A percentile compares a stretch with the other conserved stretches of the same genome.
Evolutionary conservation across 805 yeast species (phyloP).

Genomic region (Ascoidea tarda): DNA sequence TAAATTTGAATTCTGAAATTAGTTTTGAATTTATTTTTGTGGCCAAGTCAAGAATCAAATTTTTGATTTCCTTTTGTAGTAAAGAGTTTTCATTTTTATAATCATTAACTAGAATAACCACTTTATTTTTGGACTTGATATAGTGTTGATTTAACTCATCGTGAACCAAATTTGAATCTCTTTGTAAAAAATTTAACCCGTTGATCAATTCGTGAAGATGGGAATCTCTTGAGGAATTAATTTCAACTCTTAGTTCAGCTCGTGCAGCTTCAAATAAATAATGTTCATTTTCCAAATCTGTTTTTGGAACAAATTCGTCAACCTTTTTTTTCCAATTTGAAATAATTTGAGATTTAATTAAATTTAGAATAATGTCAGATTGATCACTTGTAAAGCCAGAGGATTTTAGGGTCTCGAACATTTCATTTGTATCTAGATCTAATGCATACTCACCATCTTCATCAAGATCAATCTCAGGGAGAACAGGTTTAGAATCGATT

Average conservation of each 20-base stretch:
- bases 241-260: slow-evolving; percentile 70
- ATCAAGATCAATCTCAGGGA: too few relatives aligned
- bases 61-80: slow-evolving; percentile 50
- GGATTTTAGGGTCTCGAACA: slow-evolving; percentile 34
- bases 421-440: slow-evolving; percentile 38
- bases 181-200: slow-evolving; percentile 52
- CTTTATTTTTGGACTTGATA: slow-evolving; percentile 53
- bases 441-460: too few relatives aligned
- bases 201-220: slow-evolving; percentile 56
- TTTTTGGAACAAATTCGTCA: slow-evolving; percentile 23
- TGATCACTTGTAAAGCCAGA: slow-evolving; percentile 52
- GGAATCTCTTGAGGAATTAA: slow-evolving; percentile 54
- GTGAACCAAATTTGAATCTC: slow-evolving; percentile 56
- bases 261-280: slow-evolving; percentile 89
- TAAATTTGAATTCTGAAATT: slow-evolving; percentile 69
- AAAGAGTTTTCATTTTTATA: slow-evolving; percentile 76
- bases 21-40: slow-evolving; percentile 76
- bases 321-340: slow-evolving; percentile 18
- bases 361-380: slow-evolving; percentile 40
- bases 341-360: slow-evolving; percentile 22
- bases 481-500: background rate
- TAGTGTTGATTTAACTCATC: slow-evolving; percentile 62
- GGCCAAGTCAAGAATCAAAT: slow-evolving; percentile 67
- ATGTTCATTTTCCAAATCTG: slow-evolving; percentile 75
- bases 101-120: slow-evolving; percentile 74